Percentiles rank a stretch among this genome's conserved stretches.
These are phyloP conservation scores for Eimeria falciformis DNA, from an alignment of 169 alveolate genomes.

Conservation along the genomic window DNA sequence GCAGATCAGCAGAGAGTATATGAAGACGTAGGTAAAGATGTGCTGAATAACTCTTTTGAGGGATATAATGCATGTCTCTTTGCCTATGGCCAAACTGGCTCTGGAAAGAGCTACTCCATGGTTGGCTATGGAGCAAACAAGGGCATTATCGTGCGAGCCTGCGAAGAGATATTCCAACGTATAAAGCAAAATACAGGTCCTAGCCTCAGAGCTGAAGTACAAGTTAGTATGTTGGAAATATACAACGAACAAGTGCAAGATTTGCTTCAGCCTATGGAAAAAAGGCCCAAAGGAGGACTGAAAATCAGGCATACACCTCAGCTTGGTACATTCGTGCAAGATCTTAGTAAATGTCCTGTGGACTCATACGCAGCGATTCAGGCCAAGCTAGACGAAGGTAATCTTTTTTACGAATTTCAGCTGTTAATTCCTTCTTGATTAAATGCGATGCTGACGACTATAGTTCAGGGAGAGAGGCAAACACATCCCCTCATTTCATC, in stretches of 20 bases:
- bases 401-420: slow-evolving; percentile 74
- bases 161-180: slow-evolving; percentile 92
- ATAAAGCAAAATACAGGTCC: slow-evolving; percentile 69
- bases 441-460: neutral
- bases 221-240: slow-evolving; percentile 90
- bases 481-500: neutral
- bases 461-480: neutral
- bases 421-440: neutral
- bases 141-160: slow-evolving; percentile 95
- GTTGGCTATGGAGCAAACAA: slow-evolving; percentile 95
- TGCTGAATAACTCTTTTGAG: slow-evolving; percentile 94
- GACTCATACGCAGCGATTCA: slow-evolving; percentile 88
- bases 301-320: slow-evolving; percentile 88
- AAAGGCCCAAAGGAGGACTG: slow-evolving; percentile 89
- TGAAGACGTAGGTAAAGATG: slow-evolving; percentile 88
- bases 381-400: slow-evolving; percentile 91
- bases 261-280: slow-evolving; percentile 85
- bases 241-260: slow-evolving; percentile 95
- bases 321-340: slow-evolving; percentile 80
- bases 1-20: slow-evolving; percentile 90
- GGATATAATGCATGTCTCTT: slow-evolving; percentile 95
- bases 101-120: slow-evolving; percentile 95
- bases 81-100: slow-evolving; percentile 92
- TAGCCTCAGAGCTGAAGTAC: slow-evolving; percentile 71
- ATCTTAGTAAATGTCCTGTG: slow-evolving; percentile 83